These are phyloP conservation scores for Fusarium falciforme DNA, from an alignment of 2,329 filamentous ascomycete species.

Conservation along the genomic window DNA sequence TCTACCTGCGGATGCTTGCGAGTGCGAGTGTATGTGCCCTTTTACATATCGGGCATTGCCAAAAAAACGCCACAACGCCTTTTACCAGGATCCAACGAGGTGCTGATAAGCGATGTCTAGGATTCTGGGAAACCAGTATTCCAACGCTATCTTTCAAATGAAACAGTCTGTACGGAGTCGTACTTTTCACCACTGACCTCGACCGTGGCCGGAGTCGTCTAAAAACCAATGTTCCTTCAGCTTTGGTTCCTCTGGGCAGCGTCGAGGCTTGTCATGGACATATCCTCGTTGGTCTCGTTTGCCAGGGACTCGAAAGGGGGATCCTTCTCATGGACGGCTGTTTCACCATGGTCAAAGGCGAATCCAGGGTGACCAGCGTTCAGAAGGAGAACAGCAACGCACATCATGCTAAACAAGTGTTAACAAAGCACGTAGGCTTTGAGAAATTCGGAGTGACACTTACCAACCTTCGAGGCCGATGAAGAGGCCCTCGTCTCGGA, in stretches of 20 bases:
- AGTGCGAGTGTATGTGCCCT: neutral
- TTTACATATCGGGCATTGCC: neutral
- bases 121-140: neutral
- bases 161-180: neutral
- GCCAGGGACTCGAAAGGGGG: neutral
- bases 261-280: constrained; percentile 6
- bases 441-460: neutral
- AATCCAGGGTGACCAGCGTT: constrained; percentile 39
- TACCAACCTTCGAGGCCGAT: constrained; percentile 43
- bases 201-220: neutral
- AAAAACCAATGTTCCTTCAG: neutral
- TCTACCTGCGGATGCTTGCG: neutral
- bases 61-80: constrained; percentile 12
- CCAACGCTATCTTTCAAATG: neutral
- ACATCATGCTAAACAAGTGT: constrained; percentile 36
- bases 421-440: neutral
- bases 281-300: constrained; percentile 7
- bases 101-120: neutral
- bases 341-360: constrained; percentile 15
- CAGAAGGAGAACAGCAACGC: constrained; percentile 32
- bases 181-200: neutral
- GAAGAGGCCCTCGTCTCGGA: constrained; percentile 40
- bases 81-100: neutral
- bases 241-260: neutral
- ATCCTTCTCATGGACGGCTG: constrained; percentile 5